phyloP scores from a whole-genome alignment of 768 basidiomycete genomes.

The Termitomyces sp. region DNA sequence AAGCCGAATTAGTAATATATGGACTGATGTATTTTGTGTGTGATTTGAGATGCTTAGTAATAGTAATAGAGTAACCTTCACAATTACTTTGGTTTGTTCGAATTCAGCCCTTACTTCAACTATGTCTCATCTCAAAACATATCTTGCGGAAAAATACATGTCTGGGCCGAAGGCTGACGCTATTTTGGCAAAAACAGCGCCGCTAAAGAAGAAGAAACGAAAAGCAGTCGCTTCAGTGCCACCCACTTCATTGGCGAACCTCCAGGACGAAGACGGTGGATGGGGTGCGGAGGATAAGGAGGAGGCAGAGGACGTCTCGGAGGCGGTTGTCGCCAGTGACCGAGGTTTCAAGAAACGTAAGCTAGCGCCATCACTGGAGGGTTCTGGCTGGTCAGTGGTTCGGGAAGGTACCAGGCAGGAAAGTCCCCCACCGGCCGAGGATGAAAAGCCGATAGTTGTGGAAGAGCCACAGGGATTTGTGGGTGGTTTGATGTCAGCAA shows the following conservation, averaged over 20 bases:
- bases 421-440: constrained; percentile 47
- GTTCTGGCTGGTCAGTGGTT: constrained; percentile 65
- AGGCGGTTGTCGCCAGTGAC: constrained; percentile 69
- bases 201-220: constrained; percentile 75
- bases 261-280: constrained; percentile 67
- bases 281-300: constrained; percentile 51
- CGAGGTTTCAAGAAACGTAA: constrained; percentile 75
- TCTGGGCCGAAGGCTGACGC: constrained; percentile 94
- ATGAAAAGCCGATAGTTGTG: constrained; percentile 66
- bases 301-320: constrained; percentile 52
- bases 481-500: constrained; percentile 77
- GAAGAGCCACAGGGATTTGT: constrained; percentile 41
- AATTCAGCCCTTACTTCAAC: background rate
- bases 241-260: constrained; percentile 24
- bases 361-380: constrained; percentile 30
- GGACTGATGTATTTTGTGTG: no score
- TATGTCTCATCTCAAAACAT: constrained; percentile 65
- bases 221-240: constrained; percentile 34
- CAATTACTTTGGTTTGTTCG: background rate
- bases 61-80: no score
- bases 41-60: background rate
- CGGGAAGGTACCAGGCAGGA: constrained; percentile 48
- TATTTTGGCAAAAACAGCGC: constrained; percentile 64
- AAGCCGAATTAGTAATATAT: no score
- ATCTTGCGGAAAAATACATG: constrained; percentile 92